Evolutionary conservation across 2,329 filamentous ascomycete genomes (phyloP).

Genomic region (Tolypocladium cylindrosporum): DNA sequence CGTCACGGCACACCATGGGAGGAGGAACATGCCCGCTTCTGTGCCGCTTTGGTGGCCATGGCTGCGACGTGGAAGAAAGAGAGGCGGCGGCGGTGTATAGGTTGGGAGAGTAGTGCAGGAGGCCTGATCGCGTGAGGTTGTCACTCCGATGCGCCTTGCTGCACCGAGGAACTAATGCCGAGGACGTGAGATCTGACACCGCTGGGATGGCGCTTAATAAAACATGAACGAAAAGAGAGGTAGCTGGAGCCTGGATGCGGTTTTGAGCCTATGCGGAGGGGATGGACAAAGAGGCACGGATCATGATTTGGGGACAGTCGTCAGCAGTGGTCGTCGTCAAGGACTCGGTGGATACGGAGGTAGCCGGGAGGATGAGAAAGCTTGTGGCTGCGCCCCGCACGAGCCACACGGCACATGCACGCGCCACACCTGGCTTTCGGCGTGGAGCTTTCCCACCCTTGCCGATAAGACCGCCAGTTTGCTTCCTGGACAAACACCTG

Average conservation of each 20-base stretch:
- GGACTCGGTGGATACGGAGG: neutral
- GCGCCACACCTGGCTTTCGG: neutral
- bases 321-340: neutral
- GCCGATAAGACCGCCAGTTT: neutral
- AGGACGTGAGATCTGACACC: neutral
- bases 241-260: neutral
- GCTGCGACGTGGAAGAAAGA: constrained; percentile 7
- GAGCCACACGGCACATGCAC: neutral
- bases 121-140: constrained; percentile 12
- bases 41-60: constrained; percentile 65
- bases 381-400: neutral
- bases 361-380: neutral
- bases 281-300: neutral
- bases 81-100: neutral
- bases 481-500: neutral
- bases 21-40: constrained; percentile 50
- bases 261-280: neutral
- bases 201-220: neutral
- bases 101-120: neutral
- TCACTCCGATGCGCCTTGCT: neutral
- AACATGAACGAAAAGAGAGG: neutral
- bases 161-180: neutral
- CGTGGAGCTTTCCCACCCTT: neutral
- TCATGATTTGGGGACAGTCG: neutral
- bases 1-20: neutral